Evolutionary conservation across 164 flowering plant species (phyloP).

Genomic region (Cinnamomum chago): DNA sequence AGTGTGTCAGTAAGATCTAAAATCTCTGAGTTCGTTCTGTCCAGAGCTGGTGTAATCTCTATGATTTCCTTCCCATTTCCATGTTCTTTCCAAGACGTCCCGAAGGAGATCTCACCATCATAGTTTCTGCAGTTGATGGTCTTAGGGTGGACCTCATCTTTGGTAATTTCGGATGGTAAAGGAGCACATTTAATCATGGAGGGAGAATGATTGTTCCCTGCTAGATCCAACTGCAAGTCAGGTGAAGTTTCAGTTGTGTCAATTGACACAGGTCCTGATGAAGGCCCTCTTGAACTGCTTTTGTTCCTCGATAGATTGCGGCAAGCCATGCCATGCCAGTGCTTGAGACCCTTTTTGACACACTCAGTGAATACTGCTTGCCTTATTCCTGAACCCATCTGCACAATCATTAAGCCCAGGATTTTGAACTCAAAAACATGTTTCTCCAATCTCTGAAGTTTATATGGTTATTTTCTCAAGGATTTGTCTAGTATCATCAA

Average conservation of each 20-base stretch:
- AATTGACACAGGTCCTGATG: constrained; percentile 10
- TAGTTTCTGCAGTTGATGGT: constrained; percentile 19
- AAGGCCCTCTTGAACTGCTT: constrained; percentile 12
- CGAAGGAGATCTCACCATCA: constrained; percentile 42
- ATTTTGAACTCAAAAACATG: background rate
- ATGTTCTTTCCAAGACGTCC: constrained; percentile 29
- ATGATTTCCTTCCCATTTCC: constrained; percentile 8
- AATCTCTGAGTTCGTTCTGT: background rate
- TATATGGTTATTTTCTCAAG: background rate
- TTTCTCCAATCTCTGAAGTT: background rate
- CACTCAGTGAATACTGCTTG: constrained; percentile 45
- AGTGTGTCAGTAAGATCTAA: background rate
- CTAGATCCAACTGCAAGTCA: constrained; percentile 4
- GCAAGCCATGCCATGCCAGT: constrained; percentile 40
- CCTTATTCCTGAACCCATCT: constrained; percentile 68
- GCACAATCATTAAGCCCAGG: constrained; percentile 10
- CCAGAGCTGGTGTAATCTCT: background rate
- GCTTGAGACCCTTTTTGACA: constrained; percentile 40
- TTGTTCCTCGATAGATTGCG: constrained; percentile 19
- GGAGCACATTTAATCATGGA: constrained; percentile 7
- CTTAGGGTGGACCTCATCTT: constrained; percentile 15
- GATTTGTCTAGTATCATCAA: background rate
- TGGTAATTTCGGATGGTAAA: constrained; percentile 6
- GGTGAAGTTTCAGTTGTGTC: constrained; percentile 14
- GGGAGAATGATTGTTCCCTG: constrained; percentile 7